Base-by-base conservation (phyloP, 352 stramenopile genomes). In the Globisporangium yorkense region DNA sequence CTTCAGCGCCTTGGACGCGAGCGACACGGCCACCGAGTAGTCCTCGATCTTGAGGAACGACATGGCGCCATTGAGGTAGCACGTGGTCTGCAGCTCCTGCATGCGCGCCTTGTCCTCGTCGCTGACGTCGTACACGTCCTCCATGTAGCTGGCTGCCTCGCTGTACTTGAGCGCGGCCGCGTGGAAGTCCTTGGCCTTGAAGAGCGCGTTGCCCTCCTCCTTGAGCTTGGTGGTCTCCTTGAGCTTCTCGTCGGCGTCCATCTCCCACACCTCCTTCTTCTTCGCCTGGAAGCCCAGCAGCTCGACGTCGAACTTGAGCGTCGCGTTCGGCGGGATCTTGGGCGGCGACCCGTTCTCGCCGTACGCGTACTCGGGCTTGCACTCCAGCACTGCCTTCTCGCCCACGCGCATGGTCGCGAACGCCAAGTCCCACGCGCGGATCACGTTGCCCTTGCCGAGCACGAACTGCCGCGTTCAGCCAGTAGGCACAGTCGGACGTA, bases 271-370 rank as follows among this genome's bases (percentile, higher is more conserved):
- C 69, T 98, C 87, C 69, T 98, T 98, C 40, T 92, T 87, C 72
- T 98, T 98, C 52, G 96, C 89, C 53, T 84, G 81, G 69, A 98
- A 98, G 48, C 83, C 89, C 29, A 99, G 65, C 50, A 99, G 70
- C 74, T 99, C 96, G 9, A 99, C 94, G 50, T 99, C 96, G 71
- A 99, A 99, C 66, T 97, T 89, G 18, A 99, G 72, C 54, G 87
- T 97, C 7, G 94, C 88, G 54, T 96, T 94, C n/a, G 80, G 68
- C 8, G 96, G 96, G 62, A 99, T 99, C 68, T 97, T 98, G 0
- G 92, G 93, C 33, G 92, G 93, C 54, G 76, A 95, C 41, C 91
- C 90, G 44, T 62, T 83, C 51, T 81, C 82, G 18, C 96, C 94
- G 72, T 99, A 99, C 27, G 87, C 96, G 65, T 98, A 98, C 64